Conservation (phyloP, 345 rosid genomes). For the Ceriops zippeliana region DNA sequence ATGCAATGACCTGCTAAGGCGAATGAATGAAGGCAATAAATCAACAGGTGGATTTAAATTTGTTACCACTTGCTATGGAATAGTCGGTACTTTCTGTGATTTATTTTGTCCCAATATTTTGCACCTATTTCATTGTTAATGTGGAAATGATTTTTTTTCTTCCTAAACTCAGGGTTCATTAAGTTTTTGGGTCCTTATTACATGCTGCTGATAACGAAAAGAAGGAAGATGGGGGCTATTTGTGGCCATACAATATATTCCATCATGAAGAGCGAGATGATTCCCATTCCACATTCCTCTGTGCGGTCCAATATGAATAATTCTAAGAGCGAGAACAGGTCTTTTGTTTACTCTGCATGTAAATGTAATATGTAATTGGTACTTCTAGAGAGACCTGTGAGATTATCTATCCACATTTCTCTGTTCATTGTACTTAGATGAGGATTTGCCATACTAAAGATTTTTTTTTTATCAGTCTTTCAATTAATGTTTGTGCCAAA, state of each 20-base stretch:
- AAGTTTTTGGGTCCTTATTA: constrained; percentile 93
- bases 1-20: constrained; percentile 53
- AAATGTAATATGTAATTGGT: constrained; percentile 67
- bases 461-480: constrained; percentile 30
- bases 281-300: constrained; percentile 62
- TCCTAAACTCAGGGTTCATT: constrained; percentile 56
- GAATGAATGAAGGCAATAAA: constrained; percentile 82
- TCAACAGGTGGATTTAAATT: constrained; percentile 81
- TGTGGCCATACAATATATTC: constrained; percentile 77
- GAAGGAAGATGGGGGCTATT: constrained; percentile 80
- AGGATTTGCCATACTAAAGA: constrained; percentile 23
- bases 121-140: not conserved
- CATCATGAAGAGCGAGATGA: constrained; percentile 63
- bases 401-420: constrained; percentile 25
- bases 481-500: constrained; percentile 30
- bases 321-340: constrained; percentile 98
- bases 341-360: constrained; percentile 86
- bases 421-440: constrained; percentile 48
- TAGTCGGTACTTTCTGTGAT: constrained; percentile 50
- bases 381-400: constrained; percentile 40
- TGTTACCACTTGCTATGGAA: constrained; percentile 75
- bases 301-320: constrained; percentile 73
- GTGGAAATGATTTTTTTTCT: constrained; percentile 17
- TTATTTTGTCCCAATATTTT: not conserved
- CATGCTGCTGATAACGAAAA: constrained; percentile 83